Evolutionary conservation across 306 rosid species (phyloP).

Genomic region (Ceratonia siliqua): DNA sequence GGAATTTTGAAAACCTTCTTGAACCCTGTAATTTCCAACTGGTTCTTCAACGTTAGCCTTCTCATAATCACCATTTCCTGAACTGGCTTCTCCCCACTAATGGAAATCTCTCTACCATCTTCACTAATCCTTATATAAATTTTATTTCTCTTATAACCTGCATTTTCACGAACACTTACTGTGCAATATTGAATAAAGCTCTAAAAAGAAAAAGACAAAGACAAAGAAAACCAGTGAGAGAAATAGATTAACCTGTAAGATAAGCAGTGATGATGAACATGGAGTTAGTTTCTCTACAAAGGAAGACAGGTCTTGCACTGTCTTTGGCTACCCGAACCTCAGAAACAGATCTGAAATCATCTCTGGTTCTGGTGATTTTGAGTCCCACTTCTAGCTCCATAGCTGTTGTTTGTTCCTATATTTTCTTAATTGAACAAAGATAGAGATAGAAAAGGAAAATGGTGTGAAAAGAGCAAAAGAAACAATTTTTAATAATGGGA

Average conservation of each 20-base stretch:
- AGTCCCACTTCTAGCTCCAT: slow-evolving; percentile 80
- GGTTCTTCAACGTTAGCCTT: slow-evolving; percentile 55
- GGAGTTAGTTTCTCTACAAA: slow-evolving; percentile 55
- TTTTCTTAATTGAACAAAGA: slow-evolving; percentile 8
- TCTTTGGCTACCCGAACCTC: slow-evolving; percentile 51
- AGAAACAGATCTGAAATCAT: slow-evolving; percentile 46
- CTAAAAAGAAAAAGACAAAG: background rate
- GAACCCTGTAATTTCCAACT: slow-evolving; percentile 54
- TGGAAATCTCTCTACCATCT: slow-evolving; percentile 60
- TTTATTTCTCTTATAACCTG: slow-evolving; percentile 65
- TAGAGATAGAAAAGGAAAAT: background rate
- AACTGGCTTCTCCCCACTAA: slow-evolving; percentile 60
- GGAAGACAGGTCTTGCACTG: slow-evolving; percentile 46
- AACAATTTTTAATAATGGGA: background rate
- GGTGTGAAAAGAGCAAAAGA: background rate
- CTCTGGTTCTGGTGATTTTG: slow-evolving; percentile 58
- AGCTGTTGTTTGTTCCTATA: slow-evolving; percentile 3
- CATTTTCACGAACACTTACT: slow-evolving; percentile 27
- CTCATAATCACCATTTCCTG: slow-evolving; percentile 65
- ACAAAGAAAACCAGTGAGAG: background rate
- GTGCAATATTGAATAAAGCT: background rate
- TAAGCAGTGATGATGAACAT: slow-evolving; percentile 67
- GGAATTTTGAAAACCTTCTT: slow-evolving; percentile 67
- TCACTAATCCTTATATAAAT: slow-evolving; percentile 64
- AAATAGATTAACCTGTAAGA: slow-evolving; percentile 56